phyloP scores from a whole-genome alignment of 2,329 filamentous ascomycete genomes.

The Zasmidium angulare region DNA sequence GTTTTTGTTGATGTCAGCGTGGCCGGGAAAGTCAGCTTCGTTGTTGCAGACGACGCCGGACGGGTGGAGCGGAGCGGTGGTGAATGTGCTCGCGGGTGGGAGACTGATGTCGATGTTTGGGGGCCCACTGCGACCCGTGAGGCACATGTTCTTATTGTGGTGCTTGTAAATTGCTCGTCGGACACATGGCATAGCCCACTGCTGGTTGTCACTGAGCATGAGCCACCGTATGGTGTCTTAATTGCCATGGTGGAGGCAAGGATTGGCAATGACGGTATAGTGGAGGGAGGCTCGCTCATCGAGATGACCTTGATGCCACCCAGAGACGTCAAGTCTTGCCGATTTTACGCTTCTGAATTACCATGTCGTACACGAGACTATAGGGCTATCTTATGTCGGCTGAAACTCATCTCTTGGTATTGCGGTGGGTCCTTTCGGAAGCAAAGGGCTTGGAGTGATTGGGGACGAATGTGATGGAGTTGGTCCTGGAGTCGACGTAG shows the following conservation, averaged over 20 bases:
- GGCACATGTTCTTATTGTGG: not conserved
- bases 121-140: not conserved
- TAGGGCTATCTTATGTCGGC: conserved; percentile 3
- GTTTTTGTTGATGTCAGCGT: not conserved
- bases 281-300: not conserved
- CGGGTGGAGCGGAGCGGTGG: not conserved
- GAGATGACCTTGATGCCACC: not conserved
- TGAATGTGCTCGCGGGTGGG: not conserved
- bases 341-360: conserved; percentile 14
- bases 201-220: not conserved
- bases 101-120: not conserved
- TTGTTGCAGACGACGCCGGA: not conserved
- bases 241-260: not conserved
- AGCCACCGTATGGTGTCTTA: not conserved
- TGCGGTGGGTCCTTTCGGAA: not conserved
- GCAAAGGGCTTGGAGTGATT: not conserved
- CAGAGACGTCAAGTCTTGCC: no score
- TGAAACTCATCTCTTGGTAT: conserved; percentile 7
- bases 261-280: not conserved
- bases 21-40: not conserved
- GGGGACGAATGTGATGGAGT: not conserved
- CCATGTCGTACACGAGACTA: conserved; percentile 12
- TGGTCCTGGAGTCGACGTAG: not conserved
- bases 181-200: not conserved
- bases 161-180: not conserved